Evolutionary conservation across 768 basidiomycete species (phyloP).

Genomic region (Cantharellus anzutake): DNA sequence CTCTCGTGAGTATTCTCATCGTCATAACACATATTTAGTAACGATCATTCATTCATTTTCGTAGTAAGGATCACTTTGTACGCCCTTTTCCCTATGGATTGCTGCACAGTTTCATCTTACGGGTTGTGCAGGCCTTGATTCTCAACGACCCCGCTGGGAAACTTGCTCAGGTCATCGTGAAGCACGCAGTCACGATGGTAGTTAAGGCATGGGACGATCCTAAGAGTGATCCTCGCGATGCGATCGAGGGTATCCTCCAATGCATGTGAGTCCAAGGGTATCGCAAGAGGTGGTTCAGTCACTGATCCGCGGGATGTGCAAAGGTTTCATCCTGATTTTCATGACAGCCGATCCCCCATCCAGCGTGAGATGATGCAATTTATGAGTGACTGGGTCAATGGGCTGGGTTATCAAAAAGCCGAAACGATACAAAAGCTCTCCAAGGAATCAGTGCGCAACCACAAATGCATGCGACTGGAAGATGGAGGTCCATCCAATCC

Average conservation of each 20-base stretch:
- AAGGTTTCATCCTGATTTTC: conserved; percentile 77
- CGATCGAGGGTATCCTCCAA: conserved; percentile 44
- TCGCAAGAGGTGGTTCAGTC: not conserved
- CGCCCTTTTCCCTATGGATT: too few relatives aligned
- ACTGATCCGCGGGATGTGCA: conserved; percentile 2
- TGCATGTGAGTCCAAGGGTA: conserved; percentile 32
- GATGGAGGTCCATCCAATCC: conserved; percentile 8
- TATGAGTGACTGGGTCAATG: conserved; percentile 41
- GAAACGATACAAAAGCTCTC: conserved; percentile 36
- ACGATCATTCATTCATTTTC: too few relatives aligned
- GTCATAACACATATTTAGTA: too few relatives aligned
- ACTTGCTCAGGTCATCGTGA: conserved; percentile 47
- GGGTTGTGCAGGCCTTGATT: conserved; percentile 21
- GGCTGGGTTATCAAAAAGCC: conserved; percentile 28
- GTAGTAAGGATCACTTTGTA: conserved; percentile 42
- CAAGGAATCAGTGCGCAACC: conserved; percentile 49
- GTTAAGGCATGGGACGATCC: not conserved
- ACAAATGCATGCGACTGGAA: conserved; percentile 44
- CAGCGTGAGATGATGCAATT: conserved; percentile 61
- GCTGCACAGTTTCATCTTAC: too few relatives aligned
- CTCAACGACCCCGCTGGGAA: conserved; percentile 61
- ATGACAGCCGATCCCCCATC: conserved; percentile 37
- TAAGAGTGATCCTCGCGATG: conserved; percentile 33
- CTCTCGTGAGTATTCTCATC: conserved; percentile 17
- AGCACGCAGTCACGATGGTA: conserved; percentile 18